Evolutionary conservation across 176 grass and related monocot species (phyloP).

Genomic region (Dactylis glomerata): DNA sequence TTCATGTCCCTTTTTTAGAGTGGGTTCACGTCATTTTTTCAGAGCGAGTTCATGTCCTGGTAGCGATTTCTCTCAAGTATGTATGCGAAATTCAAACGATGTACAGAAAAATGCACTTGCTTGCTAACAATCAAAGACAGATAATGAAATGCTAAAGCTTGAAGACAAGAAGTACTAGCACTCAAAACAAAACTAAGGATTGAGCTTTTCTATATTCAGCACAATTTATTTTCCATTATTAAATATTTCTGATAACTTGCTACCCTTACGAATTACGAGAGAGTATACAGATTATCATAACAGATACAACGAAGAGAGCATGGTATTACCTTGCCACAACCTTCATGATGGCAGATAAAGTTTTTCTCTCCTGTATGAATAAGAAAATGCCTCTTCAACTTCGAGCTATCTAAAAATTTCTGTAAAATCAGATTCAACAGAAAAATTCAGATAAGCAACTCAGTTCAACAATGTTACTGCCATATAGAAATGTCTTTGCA

Average conservation of each 20-base stretch:
- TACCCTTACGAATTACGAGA: not conserved
- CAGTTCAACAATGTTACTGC: not conserved
- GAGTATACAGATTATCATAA: not conserved
- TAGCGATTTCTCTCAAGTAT: not conserved
- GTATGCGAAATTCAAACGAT: not conserved
- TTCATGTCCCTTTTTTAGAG: not conserved
- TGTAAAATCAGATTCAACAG: conserved; percentile 35
- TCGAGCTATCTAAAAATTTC: conserved; percentile 98
- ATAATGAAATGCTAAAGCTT: not conserved
- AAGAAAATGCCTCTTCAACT: conserved; percentile 95
- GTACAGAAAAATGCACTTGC: not conserved
- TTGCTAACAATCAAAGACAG: not conserved
- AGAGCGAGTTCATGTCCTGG: not conserved
- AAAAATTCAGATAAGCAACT: conserved; percentile 27
- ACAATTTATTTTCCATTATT: not conserved
- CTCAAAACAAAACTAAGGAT: conserved; percentile 1
- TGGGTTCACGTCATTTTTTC: not conserved
- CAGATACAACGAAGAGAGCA: conserved; percentile 10
- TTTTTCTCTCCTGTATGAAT: conserved; percentile 93
- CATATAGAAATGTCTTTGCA: not conserved
- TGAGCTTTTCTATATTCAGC: not conserved
- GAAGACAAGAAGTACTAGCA: not conserved
- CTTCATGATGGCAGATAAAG: conserved; percentile 83
- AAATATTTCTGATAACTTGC: not conserved
- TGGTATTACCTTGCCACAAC: conserved; percentile 77